Evolutionary conservation across 345 rosid genomes (phyloP).

Genomic region (Jatropha curcas): DNA sequence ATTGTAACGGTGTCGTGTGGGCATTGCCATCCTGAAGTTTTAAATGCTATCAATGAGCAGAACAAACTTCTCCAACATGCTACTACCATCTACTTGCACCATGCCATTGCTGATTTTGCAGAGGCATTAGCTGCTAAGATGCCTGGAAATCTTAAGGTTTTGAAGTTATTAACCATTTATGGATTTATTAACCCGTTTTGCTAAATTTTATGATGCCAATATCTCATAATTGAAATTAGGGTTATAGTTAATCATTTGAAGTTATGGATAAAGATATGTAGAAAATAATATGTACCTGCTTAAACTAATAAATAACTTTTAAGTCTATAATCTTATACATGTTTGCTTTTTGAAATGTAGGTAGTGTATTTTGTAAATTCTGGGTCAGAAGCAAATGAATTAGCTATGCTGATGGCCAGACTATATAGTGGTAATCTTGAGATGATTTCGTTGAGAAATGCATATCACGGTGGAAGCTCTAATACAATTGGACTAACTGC

Average conservation of each 20-base stretch:
- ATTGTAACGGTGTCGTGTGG: conserved; percentile 92
- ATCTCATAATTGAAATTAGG: too few species aligned
- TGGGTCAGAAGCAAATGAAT: conserved; percentile 92
- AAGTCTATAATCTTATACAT: conserved; percentile 3
- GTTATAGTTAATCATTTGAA: neutral
- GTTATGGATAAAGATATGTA: neutral
- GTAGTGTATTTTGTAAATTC: conserved; percentile 94
- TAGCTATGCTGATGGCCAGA: conserved; percentile 96
- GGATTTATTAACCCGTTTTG: neutral
- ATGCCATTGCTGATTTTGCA: conserved; percentile 81
- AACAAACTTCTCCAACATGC: conserved; percentile 91
- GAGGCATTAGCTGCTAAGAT: conserved; percentile 87
- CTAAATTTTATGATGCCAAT: too few species aligned
- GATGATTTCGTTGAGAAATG: conserved; percentile 89
- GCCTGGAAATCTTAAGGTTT: conserved; percentile 86
- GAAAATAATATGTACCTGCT: neutral
- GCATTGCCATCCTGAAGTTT: conserved; percentile 84
- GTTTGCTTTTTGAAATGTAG: conserved; percentile 40
- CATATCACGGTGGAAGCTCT: conserved; percentile 97
- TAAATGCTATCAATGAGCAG: conserved; percentile 71
- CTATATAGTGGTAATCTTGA: conserved; percentile 76
- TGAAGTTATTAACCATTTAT: neutral
- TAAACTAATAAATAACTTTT: neutral
- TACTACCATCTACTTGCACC: conserved; percentile 83
- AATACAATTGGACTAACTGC: conserved; percentile 86